Evolutionary conservation across 1,284 basidiomycete species (phyloP), one percentile per base, ranked within the genome.

Genomic region (Rhodotorula mucilaginosa): DNA sequence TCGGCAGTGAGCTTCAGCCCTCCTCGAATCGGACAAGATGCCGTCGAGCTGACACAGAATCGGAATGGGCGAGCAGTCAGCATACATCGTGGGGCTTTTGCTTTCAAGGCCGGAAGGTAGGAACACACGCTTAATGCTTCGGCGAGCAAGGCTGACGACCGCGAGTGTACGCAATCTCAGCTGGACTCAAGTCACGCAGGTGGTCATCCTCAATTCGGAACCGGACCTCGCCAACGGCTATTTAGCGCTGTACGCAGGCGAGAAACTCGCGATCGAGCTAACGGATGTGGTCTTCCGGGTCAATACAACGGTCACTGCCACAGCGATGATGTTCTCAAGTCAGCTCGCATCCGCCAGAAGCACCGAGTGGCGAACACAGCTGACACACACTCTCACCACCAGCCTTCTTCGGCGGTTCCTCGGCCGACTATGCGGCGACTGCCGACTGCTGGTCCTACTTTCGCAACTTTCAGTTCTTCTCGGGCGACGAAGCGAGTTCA

Each of bases 331-430:
- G 6, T 58, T 65, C 18, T 59, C 68, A 23, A 64, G 68, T 68
- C 26, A 31, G 62, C 47, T 15, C 6, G 12, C 0, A 47, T 29
- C 15, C 18, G 18, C 31, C 29, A 23, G 2, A 18, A 15, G 54
- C n/a, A n/a, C 13, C 26, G 49, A 56, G 15, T 56, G 15, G 23
- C 15, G 54, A n/a, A 19, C 44, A 7, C 19, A 13, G 7, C 44
- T 31, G n/a, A 51, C 62, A 2, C 62, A 2, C 3, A 7, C 0
- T 29, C n/a, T 7, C 48, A 12, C 21, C 29, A 3, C 18, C 64
- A 67, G 70, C 74, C 29, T 75, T 76, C 58, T 76, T 76, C 57
- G 74, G 74, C 56, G 74, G 74, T 15, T 70, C 68, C 8, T 68
- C 62, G 0, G 34, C 31, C 5, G 64, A 70, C 8, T 76, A 69